These are phyloP conservation scores for Polyporus arcularius DNA, from an alignment of 768 basidiomycete species.

Conservation along the genomic window DNA sequence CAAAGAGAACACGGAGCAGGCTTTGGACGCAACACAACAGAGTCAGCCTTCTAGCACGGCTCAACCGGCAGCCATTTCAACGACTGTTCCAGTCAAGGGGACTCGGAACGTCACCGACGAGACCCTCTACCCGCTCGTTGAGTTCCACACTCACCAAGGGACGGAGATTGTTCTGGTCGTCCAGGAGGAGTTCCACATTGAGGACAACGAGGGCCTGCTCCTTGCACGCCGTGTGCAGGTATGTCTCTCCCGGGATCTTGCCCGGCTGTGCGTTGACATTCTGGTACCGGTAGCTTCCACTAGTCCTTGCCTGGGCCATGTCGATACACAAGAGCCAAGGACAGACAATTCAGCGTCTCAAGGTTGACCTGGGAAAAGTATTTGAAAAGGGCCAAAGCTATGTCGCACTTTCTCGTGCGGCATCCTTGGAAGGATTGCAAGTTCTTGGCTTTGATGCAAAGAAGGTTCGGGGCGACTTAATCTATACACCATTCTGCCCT, in stretches of 20 bases:
- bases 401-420: conserved; percentile 53
- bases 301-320: conserved; percentile 80
- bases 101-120: no score
- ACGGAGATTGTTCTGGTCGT: conserved; percentile 50
- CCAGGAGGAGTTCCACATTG: conserved; percentile 54
- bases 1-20: conserved; percentile 37
- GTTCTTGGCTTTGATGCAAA: conserved; percentile 53
- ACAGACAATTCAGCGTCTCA: conserved; percentile 67
- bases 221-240: conserved; percentile 51
- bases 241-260: neutral
- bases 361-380: conserved; percentile 63
- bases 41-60: neutral
- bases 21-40: neutral
- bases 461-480: conserved; percentile 45
- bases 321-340: conserved; percentile 81
- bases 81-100: conserved; percentile 28
- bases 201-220: conserved; percentile 51
- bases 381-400: conserved; percentile 62
- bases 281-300: conserved; percentile 50
- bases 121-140: conserved; percentile 47
- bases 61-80: conserved; percentile 4
- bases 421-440: conserved; percentile 54
- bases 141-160: conserved; percentile 44
- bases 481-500: neutral
- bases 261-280: neutral